These are phyloP conservation scores for Aschersonia sp. DNA, from an alignment of 2,329 filamentous ascomycete species.

Conservation along the genomic window DNA sequence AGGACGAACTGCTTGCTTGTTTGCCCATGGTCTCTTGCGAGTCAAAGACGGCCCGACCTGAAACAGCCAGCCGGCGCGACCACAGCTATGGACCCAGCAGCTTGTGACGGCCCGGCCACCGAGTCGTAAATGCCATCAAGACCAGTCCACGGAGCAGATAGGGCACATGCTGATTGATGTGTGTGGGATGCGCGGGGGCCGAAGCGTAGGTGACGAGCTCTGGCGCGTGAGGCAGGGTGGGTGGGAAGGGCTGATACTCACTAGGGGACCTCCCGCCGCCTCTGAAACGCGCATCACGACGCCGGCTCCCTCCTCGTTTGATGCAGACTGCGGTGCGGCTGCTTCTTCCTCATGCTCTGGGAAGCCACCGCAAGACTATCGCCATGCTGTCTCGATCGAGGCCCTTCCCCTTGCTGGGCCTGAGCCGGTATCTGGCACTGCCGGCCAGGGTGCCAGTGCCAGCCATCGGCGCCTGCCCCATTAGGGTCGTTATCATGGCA, in stretches of 20 bases:
- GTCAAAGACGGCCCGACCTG: neutral
- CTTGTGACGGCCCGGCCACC: too few species aligned
- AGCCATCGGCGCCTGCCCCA: too few species aligned
- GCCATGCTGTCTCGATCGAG: too few species aligned
- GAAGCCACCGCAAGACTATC: neutral
- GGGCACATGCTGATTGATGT: too few species aligned
- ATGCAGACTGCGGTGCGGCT: neutral
- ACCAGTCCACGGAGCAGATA: too few species aligned
- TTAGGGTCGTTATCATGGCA: too few species aligned
- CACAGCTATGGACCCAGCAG: neutral
- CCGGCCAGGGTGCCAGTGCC: too few species aligned
- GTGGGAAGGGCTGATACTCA: neutral
- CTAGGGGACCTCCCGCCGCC: neutral
- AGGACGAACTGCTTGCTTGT: neutral
- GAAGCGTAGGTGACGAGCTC: neutral
- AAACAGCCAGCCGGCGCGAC: neutral
- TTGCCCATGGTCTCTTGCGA: neutral
- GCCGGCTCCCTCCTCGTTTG: neutral
- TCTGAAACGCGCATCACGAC: neutral
- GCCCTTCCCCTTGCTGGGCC: too few species aligned
- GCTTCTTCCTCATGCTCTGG: neutral
- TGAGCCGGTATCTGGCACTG: too few species aligned
- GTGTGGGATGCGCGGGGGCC: too few species aligned
- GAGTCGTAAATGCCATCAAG: too few species aligned
- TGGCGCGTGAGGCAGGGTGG: neutral